phyloP scores from a whole-genome alignment of 1,139 yeast species.

The Kodamaea ohmeri region DNA sequence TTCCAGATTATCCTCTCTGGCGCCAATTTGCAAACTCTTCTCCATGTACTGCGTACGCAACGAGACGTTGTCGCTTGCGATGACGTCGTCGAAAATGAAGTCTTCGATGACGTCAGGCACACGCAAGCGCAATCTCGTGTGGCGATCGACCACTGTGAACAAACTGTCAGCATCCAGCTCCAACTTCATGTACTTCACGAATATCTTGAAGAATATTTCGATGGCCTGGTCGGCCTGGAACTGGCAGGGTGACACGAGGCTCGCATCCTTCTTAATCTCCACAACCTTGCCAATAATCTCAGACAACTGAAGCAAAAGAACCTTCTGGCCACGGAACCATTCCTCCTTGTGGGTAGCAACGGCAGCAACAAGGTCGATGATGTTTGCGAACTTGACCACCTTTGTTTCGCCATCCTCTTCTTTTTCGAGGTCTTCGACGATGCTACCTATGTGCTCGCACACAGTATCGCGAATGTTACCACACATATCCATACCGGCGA shows the following conservation, averaged over 20 bases:
- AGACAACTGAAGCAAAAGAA: constrained; percentile 46
- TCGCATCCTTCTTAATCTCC: constrained; percentile 37
- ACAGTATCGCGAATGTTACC: constrained; percentile 53
- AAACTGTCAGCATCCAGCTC: constrained; percentile 34
- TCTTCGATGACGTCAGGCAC: constrained; percentile 52
- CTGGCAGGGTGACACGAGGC: constrained; percentile 59
- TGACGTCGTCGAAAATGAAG: constrained; percentile 56
- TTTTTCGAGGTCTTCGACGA: constrained; percentile 34
- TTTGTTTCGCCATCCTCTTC: constrained; percentile 54
- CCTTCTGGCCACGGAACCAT: constrained; percentile 62
- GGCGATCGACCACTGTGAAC: constrained; percentile 48
- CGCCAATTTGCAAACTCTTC: constrained; percentile 48
- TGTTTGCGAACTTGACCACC: constrained; percentile 65
- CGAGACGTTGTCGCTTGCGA: constrained; percentile 47
- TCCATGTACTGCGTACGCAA: constrained; percentile 52
- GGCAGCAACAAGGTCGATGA: constrained; percentile 61
- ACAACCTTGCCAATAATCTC: constrained; percentile 45
- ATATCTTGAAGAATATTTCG: constrained; percentile 55
- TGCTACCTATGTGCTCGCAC: constrained; percentile 47
- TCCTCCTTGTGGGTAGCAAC: constrained; percentile 50
- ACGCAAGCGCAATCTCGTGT: constrained; percentile 45
- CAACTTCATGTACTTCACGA: constrained; percentile 48
- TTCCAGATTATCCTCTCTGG: constrained; percentile 27
- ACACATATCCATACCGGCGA: constrained; percentile 60
- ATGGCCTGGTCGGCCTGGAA: constrained; percentile 76